These are phyloP conservation scores for Zoysia pacifica DNA, from an alignment of 176 grass and related monocot species.

Conservation along the genomic window DNA sequence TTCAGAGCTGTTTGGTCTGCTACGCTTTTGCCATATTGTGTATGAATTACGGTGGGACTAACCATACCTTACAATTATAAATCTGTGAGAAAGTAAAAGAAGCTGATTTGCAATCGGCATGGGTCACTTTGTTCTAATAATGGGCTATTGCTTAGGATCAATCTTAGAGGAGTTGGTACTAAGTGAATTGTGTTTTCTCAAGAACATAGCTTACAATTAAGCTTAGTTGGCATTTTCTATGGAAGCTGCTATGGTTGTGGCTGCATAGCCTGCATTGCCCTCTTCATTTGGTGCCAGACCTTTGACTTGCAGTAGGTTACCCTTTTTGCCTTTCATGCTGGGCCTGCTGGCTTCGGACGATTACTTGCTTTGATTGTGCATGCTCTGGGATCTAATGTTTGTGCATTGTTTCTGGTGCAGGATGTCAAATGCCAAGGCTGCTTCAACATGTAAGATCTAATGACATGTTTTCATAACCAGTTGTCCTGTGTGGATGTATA, in stretches of 20 bases:
- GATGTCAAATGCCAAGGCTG: slow-evolving; percentile 78
- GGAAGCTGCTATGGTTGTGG: background rate
- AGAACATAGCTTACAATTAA: background rate
- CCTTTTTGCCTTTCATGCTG: background rate
- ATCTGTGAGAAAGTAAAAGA: background rate
- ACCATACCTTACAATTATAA: background rate
- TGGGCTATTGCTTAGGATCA: background rate
- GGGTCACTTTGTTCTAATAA: background rate
- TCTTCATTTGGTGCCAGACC: background rate
- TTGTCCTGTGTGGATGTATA: background rate
- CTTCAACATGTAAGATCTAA: slow-evolving; percentile 71
- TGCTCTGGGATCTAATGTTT: background rate
- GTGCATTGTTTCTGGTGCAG: slow-evolving; percentile 23
- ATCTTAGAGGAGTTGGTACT: background rate
- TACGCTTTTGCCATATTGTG: background rate
- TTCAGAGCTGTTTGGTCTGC: background rate
- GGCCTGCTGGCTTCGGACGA: no score
- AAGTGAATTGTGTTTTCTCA: background rate
- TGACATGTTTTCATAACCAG: background rate
- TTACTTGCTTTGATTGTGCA: background rate
- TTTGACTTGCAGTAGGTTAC: background rate
- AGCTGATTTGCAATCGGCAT: background rate
- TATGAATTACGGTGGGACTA: background rate
- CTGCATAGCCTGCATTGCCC: no score
- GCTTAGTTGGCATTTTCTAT: background rate